Evolutionary conservation across 139 green algal species (phyloP), one percentile per base, ranked within the genome.

Genomic region (Desmodesmus armatus): DNA sequence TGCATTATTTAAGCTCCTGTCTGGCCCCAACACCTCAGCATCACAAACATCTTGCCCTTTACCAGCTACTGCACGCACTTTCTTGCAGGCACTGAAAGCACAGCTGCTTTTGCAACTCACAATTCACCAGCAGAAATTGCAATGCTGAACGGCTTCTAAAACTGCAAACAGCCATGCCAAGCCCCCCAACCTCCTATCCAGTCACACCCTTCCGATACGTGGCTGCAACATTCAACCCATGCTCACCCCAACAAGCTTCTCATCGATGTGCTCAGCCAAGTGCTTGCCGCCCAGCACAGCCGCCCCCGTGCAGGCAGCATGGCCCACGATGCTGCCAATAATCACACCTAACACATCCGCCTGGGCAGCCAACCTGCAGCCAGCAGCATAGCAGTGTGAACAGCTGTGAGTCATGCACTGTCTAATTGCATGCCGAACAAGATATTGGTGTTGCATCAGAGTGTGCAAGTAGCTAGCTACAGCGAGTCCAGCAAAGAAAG

Each of bases 211-310:
- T 23, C 23, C 53, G 53, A n/a, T 65, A 65, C 53, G 21, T n/a
- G 23, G n/a, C n/a, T n/a, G n/a, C n/a, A n/a, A n/a, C n/a, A n/a
- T n/a, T n/a, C n/a, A n/a, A n/a, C n/a, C n/a, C n/a, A 3, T 21
- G n/a, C 80, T 80, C 60, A 92, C 89, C 87, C 88, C 90, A 7
- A 99, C 95, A 0, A 92, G 94, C 37, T 90, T 88, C 87, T 99
- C 97, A 19, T 97, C 93, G 76, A 99, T 98, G 87, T 97, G 93
- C 15, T 93, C 83, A 3, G 97, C 97, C 71, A 99, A 79, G 70
- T 99, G 93, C 37, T 96, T 94, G 4, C 97, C 97, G 0, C 97
- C 97, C 40, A 99, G 60, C 41, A 99, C 97, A 4, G 97, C 97
- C 1, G 93, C 93, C 0, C 94, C 96, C 27, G 97, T 99, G 91